These are phyloP conservation scores for Croton setiger DNA, from an alignment of 441 rosid species.

Conservation along the genomic window DNA sequence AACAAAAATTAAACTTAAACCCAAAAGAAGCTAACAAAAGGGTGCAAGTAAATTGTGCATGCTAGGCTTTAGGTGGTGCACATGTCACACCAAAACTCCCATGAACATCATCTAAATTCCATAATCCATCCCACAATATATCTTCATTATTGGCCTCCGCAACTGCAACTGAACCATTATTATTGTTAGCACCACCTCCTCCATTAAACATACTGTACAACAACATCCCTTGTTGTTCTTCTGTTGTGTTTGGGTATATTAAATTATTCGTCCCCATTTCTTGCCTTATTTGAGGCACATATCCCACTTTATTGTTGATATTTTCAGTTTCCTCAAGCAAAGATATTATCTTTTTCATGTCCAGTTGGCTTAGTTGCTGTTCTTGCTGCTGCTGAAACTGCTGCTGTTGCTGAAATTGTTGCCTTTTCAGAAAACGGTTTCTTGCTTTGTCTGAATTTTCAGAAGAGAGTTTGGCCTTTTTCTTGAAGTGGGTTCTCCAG, in stretches of 20 bases:
- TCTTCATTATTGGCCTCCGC: constrained; percentile 41
- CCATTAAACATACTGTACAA: constrained; percentile 23
- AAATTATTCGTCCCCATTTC: constrained; percentile 23
- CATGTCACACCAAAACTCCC: constrained; percentile 32
- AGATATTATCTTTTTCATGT: constrained; percentile 58
- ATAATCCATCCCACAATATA: constrained; percentile 60
- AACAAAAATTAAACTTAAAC: not conserved
- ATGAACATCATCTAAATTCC: constrained; percentile 61
- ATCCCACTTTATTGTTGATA: constrained; percentile 23
- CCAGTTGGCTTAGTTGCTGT: constrained; percentile 46
- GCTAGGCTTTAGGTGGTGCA: constrained; percentile 37
- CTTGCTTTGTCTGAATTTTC: constrained; percentile 48
- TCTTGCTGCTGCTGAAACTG: constrained; percentile 28
- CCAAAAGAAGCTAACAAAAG: constrained; percentile 29
- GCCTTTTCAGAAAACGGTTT: constrained; percentile 53
- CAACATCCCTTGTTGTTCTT: constrained; percentile 35
- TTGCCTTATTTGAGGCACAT: constrained; percentile 33
- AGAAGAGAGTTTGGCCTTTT: constrained; percentile 50
- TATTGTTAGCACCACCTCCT: not conserved
- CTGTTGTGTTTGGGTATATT: constrained; percentile 24
- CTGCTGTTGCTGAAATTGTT: constrained; percentile 49
- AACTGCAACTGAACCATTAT: constrained; percentile 20
- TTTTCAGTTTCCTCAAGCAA: constrained; percentile 51
- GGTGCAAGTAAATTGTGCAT: constrained; percentile 43
- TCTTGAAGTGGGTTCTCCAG: constrained; percentile 96